Conservation (phyloP, 805 yeast genomes). For the Novakomyces olei region DNA sequence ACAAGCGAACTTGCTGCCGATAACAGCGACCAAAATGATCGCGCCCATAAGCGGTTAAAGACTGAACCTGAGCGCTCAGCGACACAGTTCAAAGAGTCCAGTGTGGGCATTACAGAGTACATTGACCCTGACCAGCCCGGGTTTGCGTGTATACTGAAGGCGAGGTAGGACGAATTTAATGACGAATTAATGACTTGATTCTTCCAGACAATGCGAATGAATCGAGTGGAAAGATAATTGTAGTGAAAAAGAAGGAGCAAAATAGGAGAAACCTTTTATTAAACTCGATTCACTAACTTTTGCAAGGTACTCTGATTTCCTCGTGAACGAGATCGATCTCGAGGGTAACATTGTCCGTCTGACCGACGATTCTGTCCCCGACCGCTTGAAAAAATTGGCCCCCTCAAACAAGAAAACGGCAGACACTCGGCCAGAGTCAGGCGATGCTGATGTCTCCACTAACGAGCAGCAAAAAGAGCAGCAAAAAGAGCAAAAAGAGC, state of each 20-base stretch:
- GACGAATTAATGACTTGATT: too few relatives aligned
- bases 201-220: background rate
- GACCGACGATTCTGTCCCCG: too few relatives aligned
- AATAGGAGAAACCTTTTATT: too few relatives aligned
- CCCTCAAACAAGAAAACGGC: too few relatives aligned
- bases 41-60: too few relatives aligned
- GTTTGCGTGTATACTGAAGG: conserved; percentile 61
- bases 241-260: conserved; percentile 18
- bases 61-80: too few relatives aligned
- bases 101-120: conserved; percentile 72
- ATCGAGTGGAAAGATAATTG: background rate
- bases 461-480: conserved; percentile 11
- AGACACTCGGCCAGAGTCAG: too few relatives aligned
- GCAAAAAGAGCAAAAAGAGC: conserved; percentile 11
- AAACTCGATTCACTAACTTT: background rate
- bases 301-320: conserved; percentile 41
- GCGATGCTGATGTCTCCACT: too few relatives aligned
- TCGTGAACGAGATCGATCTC: conserved; percentile 66
- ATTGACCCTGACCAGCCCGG: conserved; percentile 35
- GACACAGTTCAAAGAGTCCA: too few relatives aligned
- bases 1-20: too few relatives aligned
- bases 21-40: too few relatives aligned
- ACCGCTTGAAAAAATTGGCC: too few relatives aligned
- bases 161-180: conserved; percentile 24
- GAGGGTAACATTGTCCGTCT: conserved; percentile 53